These are phyloP conservation scores for Cochliopodium minus DNA, from an alignment of 208 protist species.

Conservation along the genomic window DNA sequence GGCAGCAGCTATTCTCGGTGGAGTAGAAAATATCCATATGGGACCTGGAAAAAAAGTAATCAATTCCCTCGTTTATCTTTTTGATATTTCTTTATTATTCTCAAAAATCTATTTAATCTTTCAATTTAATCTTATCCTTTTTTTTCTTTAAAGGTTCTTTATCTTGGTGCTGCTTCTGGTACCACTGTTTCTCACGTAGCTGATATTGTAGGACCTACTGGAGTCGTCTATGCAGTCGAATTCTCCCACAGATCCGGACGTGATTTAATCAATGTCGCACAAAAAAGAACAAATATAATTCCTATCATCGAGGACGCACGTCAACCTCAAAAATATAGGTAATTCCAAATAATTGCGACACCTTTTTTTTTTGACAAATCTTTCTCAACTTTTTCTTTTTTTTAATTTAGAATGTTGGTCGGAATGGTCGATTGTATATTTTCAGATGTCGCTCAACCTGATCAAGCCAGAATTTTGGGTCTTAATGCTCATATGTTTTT, in stretches of 20 bases:
- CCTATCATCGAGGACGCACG: constrained; percentile 99
- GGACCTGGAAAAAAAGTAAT: constrained; percentile 90
- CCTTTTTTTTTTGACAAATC: too few relatives aligned
- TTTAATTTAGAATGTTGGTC: constrained; percentile 87
- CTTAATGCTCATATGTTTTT: constrained; percentile 97
- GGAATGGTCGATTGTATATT: constrained; percentile 98
- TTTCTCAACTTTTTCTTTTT: not conserved
- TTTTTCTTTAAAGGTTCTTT: too few relatives aligned
- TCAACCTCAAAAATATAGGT: constrained; percentile 96
- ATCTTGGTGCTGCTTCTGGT: constrained; percentile 98
- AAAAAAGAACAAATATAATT: constrained; percentile 97
- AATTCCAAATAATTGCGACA: constrained; percentile 22
- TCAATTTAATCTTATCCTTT: too few relatives aligned
- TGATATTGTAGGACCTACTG: constrained; percentile 95
- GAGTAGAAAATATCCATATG: constrained; percentile 94
- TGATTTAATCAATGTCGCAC: constrained; percentile 97
- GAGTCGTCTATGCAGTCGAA: constrained; percentile 98
- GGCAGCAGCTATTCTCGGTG: constrained; percentile 88
- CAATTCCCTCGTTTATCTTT: too few relatives aligned
- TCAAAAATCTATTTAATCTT: too few relatives aligned
- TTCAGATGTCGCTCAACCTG: constrained; percentile 99
- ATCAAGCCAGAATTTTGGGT: constrained; percentile 97
- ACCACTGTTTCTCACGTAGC: constrained; percentile 99
- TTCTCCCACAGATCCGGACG: constrained; percentile 95
- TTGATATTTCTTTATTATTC: too few relatives aligned